Base-by-base conservation (phyloP, 2,329 filamentous ascomycete species). In the Phyllosticta citrichinensis region DNA sequence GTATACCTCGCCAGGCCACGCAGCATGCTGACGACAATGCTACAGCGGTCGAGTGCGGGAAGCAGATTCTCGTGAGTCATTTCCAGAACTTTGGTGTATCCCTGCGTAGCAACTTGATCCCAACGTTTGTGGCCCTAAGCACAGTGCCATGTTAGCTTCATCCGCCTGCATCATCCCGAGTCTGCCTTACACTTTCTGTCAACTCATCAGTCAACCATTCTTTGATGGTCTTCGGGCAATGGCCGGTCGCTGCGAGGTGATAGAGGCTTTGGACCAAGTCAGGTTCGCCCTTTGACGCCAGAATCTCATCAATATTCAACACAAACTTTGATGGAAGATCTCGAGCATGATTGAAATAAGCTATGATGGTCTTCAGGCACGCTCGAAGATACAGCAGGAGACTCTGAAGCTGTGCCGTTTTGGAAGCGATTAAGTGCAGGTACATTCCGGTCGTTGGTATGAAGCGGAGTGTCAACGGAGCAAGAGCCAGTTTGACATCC, bases 181-280 rank as follows among this genome's bases (percentile, higher is more conserved):
- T 11, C 53, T 30, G 25, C 22, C 82, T 68, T 78, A 92, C 89
- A 64, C 89, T 80, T 69, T 95, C 90, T 8, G 85, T 84, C 30
- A 97, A 76, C 65, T 88, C 88, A 68, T 96, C 91, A 4, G 92
- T 84, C 1, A 99, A 80, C 87, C 95, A 99, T 70, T 97, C 91
- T 62, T 85, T 86, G 59, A 97, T 79, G 20, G 84, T 82, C 10
- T 84, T 82, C 58, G 87, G 85, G 25, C 88, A 91, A 68, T 94
- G 84, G 0, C 92, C 92, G 0, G 91, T 96, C 30, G 91, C 85
- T 5, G 91, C 88, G 0, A 93, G 82, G 68, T 96, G 91, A 70
- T 90, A 96, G 9, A 96, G 75, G 3, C 89, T 89, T 54, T 89
- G 84, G 0, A 89, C 83, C 56, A 96, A 85, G 55, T 80, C 78